A percentile compares a stretch with the other conserved stretches of the same genome.
These are phyloP conservation scores for Otatea glauca DNA, from an alignment of 176 grass and related monocot genomes.

Conservation along the genomic window DNA sequence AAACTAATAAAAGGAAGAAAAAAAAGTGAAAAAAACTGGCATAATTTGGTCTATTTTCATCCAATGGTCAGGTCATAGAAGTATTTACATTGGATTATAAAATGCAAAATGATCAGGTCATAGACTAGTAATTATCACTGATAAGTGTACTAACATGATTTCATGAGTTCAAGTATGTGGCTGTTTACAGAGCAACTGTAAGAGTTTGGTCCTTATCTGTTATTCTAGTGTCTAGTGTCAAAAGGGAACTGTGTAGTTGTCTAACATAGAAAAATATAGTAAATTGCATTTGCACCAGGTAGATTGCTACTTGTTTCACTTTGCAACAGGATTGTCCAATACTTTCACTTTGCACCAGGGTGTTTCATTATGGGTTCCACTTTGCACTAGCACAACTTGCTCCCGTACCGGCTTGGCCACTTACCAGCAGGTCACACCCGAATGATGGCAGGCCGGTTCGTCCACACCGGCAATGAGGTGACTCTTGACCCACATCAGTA, in stretches of 20 bases:
- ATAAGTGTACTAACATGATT: neutral
- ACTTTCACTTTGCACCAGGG: no score
- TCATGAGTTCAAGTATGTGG: neutral
- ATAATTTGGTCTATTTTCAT: slow-evolving; percentile 2
- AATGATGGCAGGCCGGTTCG: no score
- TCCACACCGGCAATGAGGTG: no score
- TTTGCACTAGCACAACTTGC: no score
- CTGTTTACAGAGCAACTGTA: neutral
- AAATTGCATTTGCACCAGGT: no score
- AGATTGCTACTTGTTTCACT: no score
- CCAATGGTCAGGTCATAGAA: neutral
- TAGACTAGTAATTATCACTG: neutral
- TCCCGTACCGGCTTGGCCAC: no score
- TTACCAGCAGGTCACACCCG: no score
- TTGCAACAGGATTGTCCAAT: no score
- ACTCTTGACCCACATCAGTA: no score
- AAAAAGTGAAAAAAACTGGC: neutral
- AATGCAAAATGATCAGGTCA: neutral
- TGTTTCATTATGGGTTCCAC: no score
- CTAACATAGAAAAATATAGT: neutral
- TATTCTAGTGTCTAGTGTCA: neutral
- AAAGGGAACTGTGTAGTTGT: neutral
- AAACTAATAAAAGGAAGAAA: neutral
- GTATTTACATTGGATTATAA: neutral
- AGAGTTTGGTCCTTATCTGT: neutral